phyloP scores from a whole-genome alignment of 495 filamentous ascomycete genomes.

The Hyaloscypha finlandica region DNA sequence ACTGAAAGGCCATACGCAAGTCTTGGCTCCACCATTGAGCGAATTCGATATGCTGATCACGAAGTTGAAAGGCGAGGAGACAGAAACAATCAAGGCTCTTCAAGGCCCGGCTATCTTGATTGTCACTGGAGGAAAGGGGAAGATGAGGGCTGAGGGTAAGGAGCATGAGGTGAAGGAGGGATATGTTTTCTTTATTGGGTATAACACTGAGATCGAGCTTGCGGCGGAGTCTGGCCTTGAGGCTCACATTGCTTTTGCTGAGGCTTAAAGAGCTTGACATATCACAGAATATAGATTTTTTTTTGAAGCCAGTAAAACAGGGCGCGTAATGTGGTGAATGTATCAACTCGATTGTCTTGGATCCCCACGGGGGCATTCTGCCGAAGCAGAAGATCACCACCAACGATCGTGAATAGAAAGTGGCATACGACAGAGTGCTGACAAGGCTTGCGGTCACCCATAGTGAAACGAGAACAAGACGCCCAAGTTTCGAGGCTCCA shows the following conservation, averaged over 20 bases:
- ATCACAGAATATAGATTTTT: too few relatives aligned
- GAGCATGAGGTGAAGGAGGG: slow-evolving; percentile 61
- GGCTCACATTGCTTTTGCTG: slow-evolving; percentile 25
- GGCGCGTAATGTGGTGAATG: background rate
- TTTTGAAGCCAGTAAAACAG: too few relatives aligned
- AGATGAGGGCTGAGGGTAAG: slow-evolving; percentile 56
- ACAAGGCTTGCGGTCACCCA: slow-evolving; percentile 31
- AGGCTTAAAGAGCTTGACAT: slow-evolving; percentile 12
- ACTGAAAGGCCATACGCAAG: slow-evolving; percentile 57
- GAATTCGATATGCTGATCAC: slow-evolving; percentile 73
- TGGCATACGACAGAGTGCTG: slow-evolving; percentile 30
- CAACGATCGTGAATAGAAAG: slow-evolving; percentile 22
- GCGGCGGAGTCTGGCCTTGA: slow-evolving; percentile 20
- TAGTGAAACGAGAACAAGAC: slow-evolving; percentile 39
- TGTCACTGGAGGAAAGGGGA: slow-evolving; percentile 61
- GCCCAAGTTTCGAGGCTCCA: slow-evolving; percentile 37
- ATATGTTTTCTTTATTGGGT: slow-evolving; percentile 65
- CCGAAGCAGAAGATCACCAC: slow-evolving; percentile 25
- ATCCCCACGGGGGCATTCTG: slow-evolving; percentile 12
- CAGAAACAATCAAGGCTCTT: slow-evolving; percentile 56
- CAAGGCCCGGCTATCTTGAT: slow-evolving; percentile 68
- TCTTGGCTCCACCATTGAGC: slow-evolving; percentile 67
- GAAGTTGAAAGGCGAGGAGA: slow-evolving; percentile 55
- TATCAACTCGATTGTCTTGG: slow-evolving; percentile 30
- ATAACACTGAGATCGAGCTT: slow-evolving; percentile 23